phyloP scores from a whole-genome alignment of 305 asterid genomes.

The Fraxinus nigra region DNA sequence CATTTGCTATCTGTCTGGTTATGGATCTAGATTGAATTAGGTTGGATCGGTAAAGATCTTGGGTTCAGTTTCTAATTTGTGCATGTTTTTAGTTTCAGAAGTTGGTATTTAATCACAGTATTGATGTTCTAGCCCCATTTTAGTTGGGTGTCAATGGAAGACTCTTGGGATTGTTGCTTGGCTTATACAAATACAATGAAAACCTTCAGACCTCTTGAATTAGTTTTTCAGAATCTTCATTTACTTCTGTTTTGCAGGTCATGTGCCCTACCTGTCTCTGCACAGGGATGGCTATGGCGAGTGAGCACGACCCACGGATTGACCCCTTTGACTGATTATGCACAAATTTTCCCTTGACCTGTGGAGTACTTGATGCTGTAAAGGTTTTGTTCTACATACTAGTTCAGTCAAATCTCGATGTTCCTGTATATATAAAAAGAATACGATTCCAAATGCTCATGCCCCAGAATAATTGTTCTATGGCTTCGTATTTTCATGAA shows the following conservation, averaged over 20 bases:
- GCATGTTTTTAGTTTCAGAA: not conserved
- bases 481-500: not conserved
- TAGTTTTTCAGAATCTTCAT: not conserved
- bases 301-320: slow-evolving; percentile 89
- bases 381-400: not conserved
- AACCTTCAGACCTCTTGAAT: not conserved
- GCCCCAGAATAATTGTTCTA: not conserved
- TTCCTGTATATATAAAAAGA: not conserved
- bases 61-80: not conserved
- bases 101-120: not conserved
- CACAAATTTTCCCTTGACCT: not conserved
- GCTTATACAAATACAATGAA: not conserved
- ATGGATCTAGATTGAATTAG: not conserved
- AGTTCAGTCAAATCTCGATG: not conserved
- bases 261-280: slow-evolving; percentile 98
- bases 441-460: not conserved
- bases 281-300: slow-evolving; percentile 97
- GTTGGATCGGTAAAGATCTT: not conserved
- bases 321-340: slow-evolving; percentile 72
- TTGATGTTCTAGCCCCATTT: not conserved
- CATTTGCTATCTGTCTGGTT: not conserved
- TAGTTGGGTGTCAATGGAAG: not conserved
- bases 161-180: not conserved
- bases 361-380: not conserved
- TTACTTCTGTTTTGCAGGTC: slow-evolving; percentile 45